These are phyloP conservation scores for Aquanectria penicillioides DNA, from an alignment of 2,329 filamentous ascomycete species.

Conservation along the genomic window DNA sequence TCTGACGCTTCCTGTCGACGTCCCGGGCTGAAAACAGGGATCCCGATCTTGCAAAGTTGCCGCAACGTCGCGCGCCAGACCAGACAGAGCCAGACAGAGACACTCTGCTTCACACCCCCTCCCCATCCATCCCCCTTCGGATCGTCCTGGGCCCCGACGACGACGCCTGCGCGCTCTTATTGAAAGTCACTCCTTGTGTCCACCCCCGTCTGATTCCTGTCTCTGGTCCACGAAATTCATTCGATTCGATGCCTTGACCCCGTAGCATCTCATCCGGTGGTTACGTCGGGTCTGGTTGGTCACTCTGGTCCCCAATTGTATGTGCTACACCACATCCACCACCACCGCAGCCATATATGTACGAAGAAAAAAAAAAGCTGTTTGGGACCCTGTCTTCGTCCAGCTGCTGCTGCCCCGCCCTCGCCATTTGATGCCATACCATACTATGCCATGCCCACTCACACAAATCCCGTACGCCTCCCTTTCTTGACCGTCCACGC, in stretches of 20 bases:
- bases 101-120: neutral
- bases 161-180: conserved; percentile 26
- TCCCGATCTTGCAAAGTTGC: conserved; percentile 36
- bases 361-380: too few species aligned
- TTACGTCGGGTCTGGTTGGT: too few species aligned
- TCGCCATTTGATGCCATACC: too few species aligned
- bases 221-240: conserved; percentile 16
- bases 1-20: conserved; percentile 38
- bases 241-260: conserved; percentile 30
- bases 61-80: conserved; percentile 16
- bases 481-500: conserved; percentile 18
- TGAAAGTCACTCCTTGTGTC: conserved; percentile 15
- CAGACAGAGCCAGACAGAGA: neutral
- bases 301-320: conserved; percentile 14
- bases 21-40: conserved; percentile 44
- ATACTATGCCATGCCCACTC: conserved; percentile 27
- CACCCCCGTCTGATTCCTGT: conserved; percentile 20
- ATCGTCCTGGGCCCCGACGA: conserved; percentile 23
- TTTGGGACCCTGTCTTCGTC: conserved; percentile 2
- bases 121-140: conserved; percentile 12
- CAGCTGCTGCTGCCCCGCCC: conserved; percentile 32
- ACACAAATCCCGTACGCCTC: conserved; percentile 19
- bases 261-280: too few species aligned
- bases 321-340: conserved; percentile 5
- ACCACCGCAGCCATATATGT: neutral